phyloP scores from a whole-genome alignment of 2,329 filamentous ascomycete species.

The Fusarium sp. region DNA sequence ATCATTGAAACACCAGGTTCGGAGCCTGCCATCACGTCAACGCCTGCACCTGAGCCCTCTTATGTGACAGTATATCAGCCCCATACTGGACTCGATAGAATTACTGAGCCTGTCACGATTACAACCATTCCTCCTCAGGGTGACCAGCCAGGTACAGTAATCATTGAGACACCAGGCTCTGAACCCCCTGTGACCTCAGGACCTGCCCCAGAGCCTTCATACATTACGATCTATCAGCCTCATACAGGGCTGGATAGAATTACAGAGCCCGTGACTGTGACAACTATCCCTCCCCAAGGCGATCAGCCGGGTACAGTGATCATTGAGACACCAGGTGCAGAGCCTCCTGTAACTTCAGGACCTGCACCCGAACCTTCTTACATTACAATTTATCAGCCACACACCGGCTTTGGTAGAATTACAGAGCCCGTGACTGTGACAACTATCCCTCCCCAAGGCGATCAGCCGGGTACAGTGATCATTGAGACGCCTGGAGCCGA shows the following conservation, averaged over 20 bases:
- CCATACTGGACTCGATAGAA: constrained; percentile 1
- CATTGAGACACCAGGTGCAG: constrained; percentile 8
- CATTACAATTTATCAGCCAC: constrained; percentile 1
- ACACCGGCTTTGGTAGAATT: background rate
- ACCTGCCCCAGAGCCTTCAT: constrained; percentile 1
- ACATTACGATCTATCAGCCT: constrained; percentile 7
- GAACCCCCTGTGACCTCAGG: background rate
- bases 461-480: constrained; percentile 15
- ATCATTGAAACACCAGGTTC: constrained; percentile 21
- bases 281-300: background rate
- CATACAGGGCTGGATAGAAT: background rate
- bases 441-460: background rate
- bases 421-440: constrained; percentile 1
- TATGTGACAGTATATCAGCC: constrained; percentile 21
- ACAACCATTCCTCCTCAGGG: constrained; percentile 4
- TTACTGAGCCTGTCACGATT: constrained; percentile 12
- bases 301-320: constrained; percentile 11
- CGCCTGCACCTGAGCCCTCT: background rate
- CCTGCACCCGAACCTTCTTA: background rate
- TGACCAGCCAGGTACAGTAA: constrained; percentile 9
- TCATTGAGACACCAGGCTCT: constrained; percentile 13
- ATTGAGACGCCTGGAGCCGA: constrained; percentile 16
- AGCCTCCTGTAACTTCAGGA: background rate
- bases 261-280: background rate
- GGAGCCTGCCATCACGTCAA: background rate